Evolutionary conservation across 495 filamentous ascomycete species (phyloP), one percentile per base, ranked within the genome.

Genomic region (Penicillium roqueforti): DNA sequence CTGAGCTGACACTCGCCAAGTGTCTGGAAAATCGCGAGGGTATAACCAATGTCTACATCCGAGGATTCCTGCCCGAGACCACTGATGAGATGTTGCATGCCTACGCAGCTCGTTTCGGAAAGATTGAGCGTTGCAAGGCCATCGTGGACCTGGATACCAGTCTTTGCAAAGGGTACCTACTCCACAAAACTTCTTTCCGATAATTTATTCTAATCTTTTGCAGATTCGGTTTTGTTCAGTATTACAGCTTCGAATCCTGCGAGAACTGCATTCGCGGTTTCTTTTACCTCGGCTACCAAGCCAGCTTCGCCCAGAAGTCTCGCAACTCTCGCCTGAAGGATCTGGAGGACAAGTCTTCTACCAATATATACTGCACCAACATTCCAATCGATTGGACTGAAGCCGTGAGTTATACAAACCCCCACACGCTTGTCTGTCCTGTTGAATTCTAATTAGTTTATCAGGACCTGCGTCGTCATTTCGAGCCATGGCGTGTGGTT

Each of bases 181-280:
- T 37, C 23, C 13, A 14, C 9, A 14, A 40, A 25, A 18, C 0
- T 4, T 23, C 13, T 18, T 22, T 19, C 22, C 41, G 3, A 14
- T 13, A 23, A 46, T 19, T 42, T 25, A 37, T 31, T 37, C 50
- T 65, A 37, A 63, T 53, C 71, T 18, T 51, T 23, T n/a, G 9
- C 50, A 96, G 93, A 3, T 98, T 96, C 64, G 95, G 95, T 0
- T 99, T 99, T 68, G 91, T 95, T 61, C 92, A 92, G 67, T 99
- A 92, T 66, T 85, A 80, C 71, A 87, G 87, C 60, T 87, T 89
- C 61, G 83, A 86, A 23, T 87, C 96, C 56, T 95, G 92, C 14
- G 91, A 97, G 73, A 87, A 87, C 55, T 97, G 92, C 73, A 97
- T 99, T 70, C 88, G 90, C 34, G 92, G 87, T n/a, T 95, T 99